Conservation (phyloP, 2,329 filamentous ascomycete species). For the Penicillium sp. region DNA sequence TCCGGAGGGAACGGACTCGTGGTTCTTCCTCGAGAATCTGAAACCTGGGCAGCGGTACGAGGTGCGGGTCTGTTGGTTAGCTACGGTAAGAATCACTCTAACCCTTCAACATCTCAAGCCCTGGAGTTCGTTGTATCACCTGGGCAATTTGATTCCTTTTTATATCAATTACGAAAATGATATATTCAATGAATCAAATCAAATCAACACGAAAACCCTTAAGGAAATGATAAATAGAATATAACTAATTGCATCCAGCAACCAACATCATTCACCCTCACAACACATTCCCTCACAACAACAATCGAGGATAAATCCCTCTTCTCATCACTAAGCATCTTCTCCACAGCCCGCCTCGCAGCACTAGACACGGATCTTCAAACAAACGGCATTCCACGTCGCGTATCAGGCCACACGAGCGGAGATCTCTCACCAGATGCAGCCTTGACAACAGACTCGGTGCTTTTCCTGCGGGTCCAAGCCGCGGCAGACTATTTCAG, state of each 20-base stretch:
- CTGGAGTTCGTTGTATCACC: neutral
- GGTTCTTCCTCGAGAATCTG: slow-evolving; percentile 74
- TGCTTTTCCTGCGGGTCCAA: slow-evolving; percentile 70
- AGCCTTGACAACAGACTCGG: slow-evolving; percentile 43
- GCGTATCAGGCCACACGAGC: neutral
- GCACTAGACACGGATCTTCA: slow-evolving; percentile 19
- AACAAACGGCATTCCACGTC: slow-evolving; percentile 12
- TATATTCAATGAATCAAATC: neutral
- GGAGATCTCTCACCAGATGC: slow-evolving; percentile 10
- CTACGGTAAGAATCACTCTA: slow-evolving; percentile 65
- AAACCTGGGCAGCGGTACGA: slow-evolving; percentile 78
- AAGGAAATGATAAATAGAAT: neutral
- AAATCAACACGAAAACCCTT: too few relatives aligned
- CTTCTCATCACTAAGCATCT: slow-evolving; percentile 63
- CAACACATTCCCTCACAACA: slow-evolving; percentile 60
- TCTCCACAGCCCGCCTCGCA: slow-evolving; percentile 55
- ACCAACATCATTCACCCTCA: slow-evolving; percentile 76
- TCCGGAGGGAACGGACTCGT: slow-evolving; percentile 64
- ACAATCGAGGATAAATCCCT: slow-evolving; percentile 65
- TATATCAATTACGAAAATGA: neutral
- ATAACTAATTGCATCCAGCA: slow-evolving; percentile 56
- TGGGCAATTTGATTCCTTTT: neutral
- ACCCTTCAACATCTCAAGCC: neutral
- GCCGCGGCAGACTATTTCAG: slow-evolving; percentile 85
- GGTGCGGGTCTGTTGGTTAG: slow-evolving; percentile 88